These are phyloP conservation scores for Dacryopinax spathularia DNA, from an alignment of 768 basidiomycete genomes.

Conservation along the genomic window DNA sequence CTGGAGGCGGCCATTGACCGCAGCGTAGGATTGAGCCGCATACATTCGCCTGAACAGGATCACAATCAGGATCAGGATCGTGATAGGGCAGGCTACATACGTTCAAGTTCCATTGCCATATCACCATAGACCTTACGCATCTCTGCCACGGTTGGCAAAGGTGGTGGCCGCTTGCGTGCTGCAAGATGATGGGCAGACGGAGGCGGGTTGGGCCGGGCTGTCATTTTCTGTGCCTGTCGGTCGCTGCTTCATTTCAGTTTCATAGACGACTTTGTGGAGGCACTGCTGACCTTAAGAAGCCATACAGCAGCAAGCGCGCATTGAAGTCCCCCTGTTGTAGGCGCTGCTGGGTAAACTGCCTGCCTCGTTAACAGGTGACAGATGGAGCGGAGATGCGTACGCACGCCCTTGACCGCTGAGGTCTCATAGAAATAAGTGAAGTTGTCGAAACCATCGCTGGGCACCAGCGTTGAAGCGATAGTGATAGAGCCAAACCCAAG, in stretches of 20 bases:
- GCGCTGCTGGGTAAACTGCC: not conserved
- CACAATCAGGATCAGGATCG: no score
- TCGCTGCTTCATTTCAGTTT: not conserved
- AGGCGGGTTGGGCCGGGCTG: not conserved
- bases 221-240: not conserved
- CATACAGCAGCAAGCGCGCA: not conserved
- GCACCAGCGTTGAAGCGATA: not conserved
- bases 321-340: not conserved
- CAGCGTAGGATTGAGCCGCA: not conserved
- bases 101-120: not conserved
- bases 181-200: not conserved
- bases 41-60: no score
- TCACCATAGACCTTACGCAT: not conserved
- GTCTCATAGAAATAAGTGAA: not conserved
- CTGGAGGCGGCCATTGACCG: not conserved
- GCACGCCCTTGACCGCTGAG: not conserved
- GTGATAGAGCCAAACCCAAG: not conserved
- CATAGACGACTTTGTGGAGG: not conserved
- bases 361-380: not conserved
- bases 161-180: not conserved
- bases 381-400: not conserved
- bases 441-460: not conserved
- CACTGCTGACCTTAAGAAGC: not conserved
- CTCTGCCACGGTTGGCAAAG: not conserved
- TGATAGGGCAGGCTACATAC: no score